Percentiles rank a stretch among this genome's conserved stretches.
phyloP scores from a whole-genome alignment of 1,284 basidiomycete species.

The Xerocomus minutiporus region DNA sequence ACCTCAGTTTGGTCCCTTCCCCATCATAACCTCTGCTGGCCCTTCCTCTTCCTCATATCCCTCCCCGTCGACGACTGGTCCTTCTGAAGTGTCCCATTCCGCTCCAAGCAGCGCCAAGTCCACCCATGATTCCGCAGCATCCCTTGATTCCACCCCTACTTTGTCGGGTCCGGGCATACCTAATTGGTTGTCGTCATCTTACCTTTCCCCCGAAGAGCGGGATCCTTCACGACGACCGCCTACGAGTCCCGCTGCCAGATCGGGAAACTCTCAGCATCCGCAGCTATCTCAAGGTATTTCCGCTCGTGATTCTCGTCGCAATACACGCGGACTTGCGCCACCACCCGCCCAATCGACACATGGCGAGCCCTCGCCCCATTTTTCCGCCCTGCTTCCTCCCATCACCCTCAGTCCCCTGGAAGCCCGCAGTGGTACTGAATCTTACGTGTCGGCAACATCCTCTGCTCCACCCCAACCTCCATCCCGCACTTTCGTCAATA shows the following conservation, averaged over 20 bases:
- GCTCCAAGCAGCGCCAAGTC: constrained; percentile 14
- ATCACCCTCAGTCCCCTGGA: constrained; percentile 18
- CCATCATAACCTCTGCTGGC: constrained; percentile 39
- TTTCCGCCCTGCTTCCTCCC: constrained; percentile 30
- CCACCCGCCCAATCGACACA: constrained; percentile 11
- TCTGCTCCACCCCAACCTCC: constrained; percentile 21
- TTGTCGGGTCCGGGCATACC: constrained; percentile 63
- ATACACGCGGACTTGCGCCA: constrained; percentile 10
- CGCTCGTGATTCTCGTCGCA: constrained; percentile 7
- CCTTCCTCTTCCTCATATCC: constrained; percentile 20
- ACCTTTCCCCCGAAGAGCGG: constrained; percentile 19
- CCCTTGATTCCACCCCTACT: constrained; percentile 34
- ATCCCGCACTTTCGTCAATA: constrained; percentile 23
- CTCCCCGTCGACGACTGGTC: constrained; percentile 4
- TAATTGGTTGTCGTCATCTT: constrained; percentile 33
- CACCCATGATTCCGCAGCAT: constrained; percentile 20
- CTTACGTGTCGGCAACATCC: constrained; percentile 17
- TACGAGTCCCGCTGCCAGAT: constrained; percentile 11
- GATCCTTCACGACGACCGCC: constrained; percentile 12
- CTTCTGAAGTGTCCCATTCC: constrained; percentile 13
- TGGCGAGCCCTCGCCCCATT: constrained; percentile 19
- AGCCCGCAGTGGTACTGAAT: constrained; percentile 11
- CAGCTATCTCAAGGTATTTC: constrained; percentile 11
- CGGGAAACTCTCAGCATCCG: constrained; percentile 4
- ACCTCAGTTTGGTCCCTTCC: constrained; percentile 58